Conservation (phyloP, 352 stramenopile genomes). For the Globisporangium cylindrosporum region DNA sequence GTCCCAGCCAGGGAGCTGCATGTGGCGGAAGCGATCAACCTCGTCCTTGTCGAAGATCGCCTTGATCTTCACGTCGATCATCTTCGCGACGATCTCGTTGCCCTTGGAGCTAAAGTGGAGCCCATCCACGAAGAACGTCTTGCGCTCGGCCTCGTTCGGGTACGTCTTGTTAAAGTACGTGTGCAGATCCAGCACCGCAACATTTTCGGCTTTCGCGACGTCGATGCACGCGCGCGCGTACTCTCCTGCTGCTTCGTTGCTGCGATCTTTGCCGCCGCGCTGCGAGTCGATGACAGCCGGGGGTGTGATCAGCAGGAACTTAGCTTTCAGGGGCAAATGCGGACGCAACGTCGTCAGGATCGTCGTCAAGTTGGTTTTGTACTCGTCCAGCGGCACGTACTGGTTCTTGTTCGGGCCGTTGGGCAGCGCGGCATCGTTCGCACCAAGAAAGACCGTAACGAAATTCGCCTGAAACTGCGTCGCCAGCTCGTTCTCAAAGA, state of each 20-base stretch:
- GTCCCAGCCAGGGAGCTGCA: slow-evolving; percentile 15
- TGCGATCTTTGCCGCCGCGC: slow-evolving; percentile 34
- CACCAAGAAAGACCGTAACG: slow-evolving; percentile 54
- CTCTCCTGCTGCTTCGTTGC: slow-evolving; percentile 27
- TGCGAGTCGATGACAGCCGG: slow-evolving; percentile 34
- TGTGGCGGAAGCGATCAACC: slow-evolving; percentile 10
- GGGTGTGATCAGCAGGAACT: slow-evolving; percentile 46
- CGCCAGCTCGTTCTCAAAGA: slow-evolving; percentile 35
- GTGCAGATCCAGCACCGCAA: slow-evolving; percentile 40
- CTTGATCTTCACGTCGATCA: slow-evolving; percentile 30
- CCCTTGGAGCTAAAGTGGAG: slow-evolving; percentile 47
- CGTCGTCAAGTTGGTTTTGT: slow-evolving; percentile 32
- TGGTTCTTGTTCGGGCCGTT: slow-evolving; percentile 28
- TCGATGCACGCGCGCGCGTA: slow-evolving; percentile 43
- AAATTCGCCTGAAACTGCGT: slow-evolving; percentile 27
- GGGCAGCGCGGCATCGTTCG: slow-evolving; percentile 52
- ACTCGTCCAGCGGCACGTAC: slow-evolving; percentile 46
- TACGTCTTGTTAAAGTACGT: slow-evolving; percentile 39
- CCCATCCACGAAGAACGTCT: slow-evolving; percentile 36
- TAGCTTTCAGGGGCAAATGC: slow-evolving; percentile 20
- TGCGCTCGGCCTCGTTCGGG: slow-evolving; percentile 20
- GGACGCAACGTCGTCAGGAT: slow-evolving; percentile 25
- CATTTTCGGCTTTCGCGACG: slow-evolving; percentile 19
- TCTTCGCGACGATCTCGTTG: slow-evolving; percentile 39
- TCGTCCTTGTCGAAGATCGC: slow-evolving; percentile 12